Base-by-base conservation (phyloP, 1,284 basidiomycete genomes). In the Uromyces viciae-fabae region DNA sequence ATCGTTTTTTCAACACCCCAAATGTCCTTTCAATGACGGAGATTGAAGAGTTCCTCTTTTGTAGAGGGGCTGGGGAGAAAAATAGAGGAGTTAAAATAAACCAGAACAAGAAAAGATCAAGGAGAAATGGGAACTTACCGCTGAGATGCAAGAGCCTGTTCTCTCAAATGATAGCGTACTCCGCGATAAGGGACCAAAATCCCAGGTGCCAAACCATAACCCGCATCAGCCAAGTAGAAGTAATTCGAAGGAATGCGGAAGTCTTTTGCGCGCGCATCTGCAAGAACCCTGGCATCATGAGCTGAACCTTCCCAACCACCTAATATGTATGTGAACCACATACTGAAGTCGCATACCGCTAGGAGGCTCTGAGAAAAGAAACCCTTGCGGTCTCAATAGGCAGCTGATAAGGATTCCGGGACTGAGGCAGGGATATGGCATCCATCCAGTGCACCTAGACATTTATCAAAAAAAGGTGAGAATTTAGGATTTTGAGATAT, bases 281-380 rank as follows among this genome's bases (percentile, higher is more conserved):
- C 86, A n/a, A 88, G 72, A 0, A 82, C 69, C 1, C 82, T 79
- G 4, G 33, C 31, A 38, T 88, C 86, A 25, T 85, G 83, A n/a
- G 85, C 85, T 83, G 85, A 86, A 3, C 87, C 86, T 75, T 88
- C 86, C 84, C 85, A 87, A 58, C 86, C 86, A 64, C 82, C 82
- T 19, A 86, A 83, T 52, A 87, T 71, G 81, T 86, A 87, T 49
- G 79, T 81, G 73, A 87, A 87, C 8, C 58, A 68, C 49, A 87
- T 78, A 62, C 82, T 73, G 64, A 86, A 86, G 36, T 66, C 43
- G 40, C 83, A 86, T 11, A 83, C 85, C 49, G 85, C 84, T 17
- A 87, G 82, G 3, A 85, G 68, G 81, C 87, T 87, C 25, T 83
- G 82, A 7, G 83, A 84, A 15, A 85, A 75, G 2, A 33, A 33